A percentile compares a stretch with the other conserved stretches of the same genome.
Conservation (phyloP, 345 rosid species). For the Hirschfeldia incana region DNA sequence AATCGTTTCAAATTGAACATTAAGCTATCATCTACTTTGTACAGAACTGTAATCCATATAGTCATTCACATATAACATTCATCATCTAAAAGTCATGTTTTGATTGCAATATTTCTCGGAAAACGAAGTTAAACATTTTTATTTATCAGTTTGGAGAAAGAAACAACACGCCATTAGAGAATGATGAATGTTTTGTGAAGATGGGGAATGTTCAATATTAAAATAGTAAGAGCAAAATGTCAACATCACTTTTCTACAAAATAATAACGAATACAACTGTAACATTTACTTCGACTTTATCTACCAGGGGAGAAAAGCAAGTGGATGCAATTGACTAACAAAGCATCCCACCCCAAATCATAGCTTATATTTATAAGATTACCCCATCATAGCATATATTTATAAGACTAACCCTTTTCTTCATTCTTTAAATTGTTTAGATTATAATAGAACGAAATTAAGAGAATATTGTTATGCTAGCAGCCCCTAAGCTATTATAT, state of each 20-base stretch:
- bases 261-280: conserved; percentile 27
- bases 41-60: not conserved
- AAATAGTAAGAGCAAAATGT: conserved; percentile 30
- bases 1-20: not conserved
- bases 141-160: not conserved
- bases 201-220: conserved; percentile 31
- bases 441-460: conserved; percentile 19
- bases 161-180: conserved; percentile 16
- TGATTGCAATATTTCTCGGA: not conserved
- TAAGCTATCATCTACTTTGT: not conserved
- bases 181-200: conserved; percentile 7
- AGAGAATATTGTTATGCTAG: conserved; percentile 28
- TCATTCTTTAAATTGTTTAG: conserved; percentile 14
- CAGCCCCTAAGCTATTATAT: conserved; percentile 2
- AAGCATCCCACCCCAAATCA: conserved; percentile 17
- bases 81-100: not conserved
- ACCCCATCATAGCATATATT: conserved; percentile 9
- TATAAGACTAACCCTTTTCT: conserved; percentile 2
- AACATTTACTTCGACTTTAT: conserved; percentile 38
- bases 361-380: not conserved
- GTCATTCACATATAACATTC: not conserved
- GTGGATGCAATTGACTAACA: conserved; percentile 30
- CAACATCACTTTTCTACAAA: conserved; percentile 24
- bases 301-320: conserved; percentile 11
- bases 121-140: not conserved